Percentiles rank a stretch among this genome's conserved stretches.
These are phyloP conservation scores for Trichophyton schoenleinii DNA, from an alignment of 2,329 filamentous ascomycete species.

Conservation along the genomic window DNA sequence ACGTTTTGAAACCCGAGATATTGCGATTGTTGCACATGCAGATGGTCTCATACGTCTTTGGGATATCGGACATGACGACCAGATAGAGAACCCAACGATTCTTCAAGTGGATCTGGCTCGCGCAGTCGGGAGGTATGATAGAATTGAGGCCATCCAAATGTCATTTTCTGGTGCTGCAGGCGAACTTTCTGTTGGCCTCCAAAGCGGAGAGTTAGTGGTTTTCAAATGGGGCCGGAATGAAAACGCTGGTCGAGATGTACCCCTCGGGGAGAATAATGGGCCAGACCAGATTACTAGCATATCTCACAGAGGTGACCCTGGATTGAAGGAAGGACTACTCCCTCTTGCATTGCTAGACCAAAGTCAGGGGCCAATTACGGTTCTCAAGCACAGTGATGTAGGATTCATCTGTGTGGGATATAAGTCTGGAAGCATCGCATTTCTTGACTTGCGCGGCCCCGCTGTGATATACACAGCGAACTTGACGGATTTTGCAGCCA, in stretches of 20 bases:
- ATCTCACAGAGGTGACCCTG: slow-evolving; percentile 55
- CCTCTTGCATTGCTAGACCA: slow-evolving; percentile 73
- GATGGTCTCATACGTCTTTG: slow-evolving; percentile 87
- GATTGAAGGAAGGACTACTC: slow-evolving; percentile 65
- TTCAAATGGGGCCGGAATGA: slow-evolving; percentile 82
- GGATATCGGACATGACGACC: slow-evolving; percentile 84
- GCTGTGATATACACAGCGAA: slow-evolving; percentile 65
- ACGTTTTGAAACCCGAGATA: slow-evolving; percentile 68
- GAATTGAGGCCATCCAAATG: slow-evolving; percentile 65
- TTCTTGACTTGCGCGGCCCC: slow-evolving; percentile 82
- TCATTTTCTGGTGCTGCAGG: slow-evolving; percentile 69
- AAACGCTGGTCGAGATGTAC: slow-evolving; percentile 52
- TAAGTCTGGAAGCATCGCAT: slow-evolving; percentile 63
- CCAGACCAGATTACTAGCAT: slow-evolving; percentile 66
- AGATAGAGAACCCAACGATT: slow-evolving; percentile 72
- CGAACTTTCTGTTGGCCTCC: slow-evolving; percentile 72
- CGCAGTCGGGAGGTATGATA: slow-evolving; percentile 64
- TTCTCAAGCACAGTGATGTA: slow-evolving; percentile 74
- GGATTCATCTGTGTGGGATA: slow-evolving; percentile 85
- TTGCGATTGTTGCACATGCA: slow-evolving; percentile 75
- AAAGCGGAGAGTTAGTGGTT: slow-evolving; percentile 70
- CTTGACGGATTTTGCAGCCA: slow-evolving; percentile 55
- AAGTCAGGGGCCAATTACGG: slow-evolving; percentile 67
- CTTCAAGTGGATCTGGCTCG: slow-evolving; percentile 79
- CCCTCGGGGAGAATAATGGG: slow-evolving; percentile 41